A percentile compares a stretch with the other conserved stretches of the same genome.
Conservation (phyloP, 2,329 filamentous ascomycete genomes). For the Verticillium klebahnii region DNA sequence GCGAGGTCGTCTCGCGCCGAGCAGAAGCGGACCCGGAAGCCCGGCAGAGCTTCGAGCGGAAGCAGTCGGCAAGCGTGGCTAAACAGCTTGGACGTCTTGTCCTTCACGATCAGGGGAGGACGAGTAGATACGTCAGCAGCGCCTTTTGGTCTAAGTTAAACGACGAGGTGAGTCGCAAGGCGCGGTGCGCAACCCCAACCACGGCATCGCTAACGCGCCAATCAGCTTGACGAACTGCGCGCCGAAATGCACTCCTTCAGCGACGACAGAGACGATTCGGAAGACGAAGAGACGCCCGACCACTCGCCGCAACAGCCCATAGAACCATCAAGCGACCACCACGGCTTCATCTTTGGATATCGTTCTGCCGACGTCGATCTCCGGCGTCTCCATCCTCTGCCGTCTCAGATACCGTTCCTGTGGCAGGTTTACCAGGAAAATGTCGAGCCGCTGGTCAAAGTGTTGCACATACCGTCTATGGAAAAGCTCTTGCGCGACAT, state of each 20-base stretch:
- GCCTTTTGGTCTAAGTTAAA: conserved; percentile 73
- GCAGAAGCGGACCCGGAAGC: background rate
- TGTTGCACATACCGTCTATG: conserved; percentile 66
- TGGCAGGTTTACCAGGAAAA: conserved; percentile 71
- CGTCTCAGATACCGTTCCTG: conserved; percentile 60
- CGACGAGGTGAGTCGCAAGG: conserved; percentile 54
- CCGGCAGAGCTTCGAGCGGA: background rate
- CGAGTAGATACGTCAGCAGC: conserved; percentile 69
- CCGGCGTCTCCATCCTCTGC: conserved; percentile 57
- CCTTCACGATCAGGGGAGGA: conserved; percentile 63
- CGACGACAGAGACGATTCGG: conserved; percentile 54
- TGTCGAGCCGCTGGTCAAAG: conserved; percentile 67
- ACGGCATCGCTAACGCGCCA: background rate
- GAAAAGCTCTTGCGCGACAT: conserved; percentile 58
- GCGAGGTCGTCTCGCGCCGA: background rate
- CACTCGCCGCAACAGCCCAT: conserved; percentile 29
- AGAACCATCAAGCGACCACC: conserved; percentile 46
- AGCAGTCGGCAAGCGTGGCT: conserved; percentile 22
- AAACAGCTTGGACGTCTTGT: conserved; percentile 64
- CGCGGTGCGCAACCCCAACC: background rate
- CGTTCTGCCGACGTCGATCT: conserved; percentile 67
- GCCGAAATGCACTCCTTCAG: conserved; percentile 28
- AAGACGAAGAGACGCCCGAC: conserved; percentile 52
- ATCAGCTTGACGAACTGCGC: conserved; percentile 36
- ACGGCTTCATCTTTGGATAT: conserved; percentile 70